Evolutionary conservation across 2,329 filamentous ascomycete genomes (phyloP), one percentile per base, ranked within the genome.

Genomic region (Ophiosphaerella narmari): DNA sequence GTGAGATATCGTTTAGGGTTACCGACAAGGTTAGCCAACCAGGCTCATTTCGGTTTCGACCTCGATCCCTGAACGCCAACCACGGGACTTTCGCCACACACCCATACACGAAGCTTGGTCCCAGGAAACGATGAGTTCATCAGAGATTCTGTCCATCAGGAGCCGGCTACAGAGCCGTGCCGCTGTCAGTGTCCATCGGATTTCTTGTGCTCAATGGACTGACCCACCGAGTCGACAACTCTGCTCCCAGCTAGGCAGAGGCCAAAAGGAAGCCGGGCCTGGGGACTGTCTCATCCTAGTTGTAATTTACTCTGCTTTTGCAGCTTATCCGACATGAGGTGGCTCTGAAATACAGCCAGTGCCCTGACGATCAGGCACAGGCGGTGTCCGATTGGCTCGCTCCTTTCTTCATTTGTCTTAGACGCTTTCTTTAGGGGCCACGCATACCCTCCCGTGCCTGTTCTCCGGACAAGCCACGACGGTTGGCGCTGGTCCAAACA

Each of bases 331-430:
- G 57, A 63, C 52, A 55, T 58, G 54, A 57, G 46, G 26, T 53
- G 52, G 42, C 26, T 40, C 55, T 59, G 61, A 57, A 60, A 63
- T 66, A 65, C 63, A 54, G 44, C 59, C 56, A 63, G 39, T 43
- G 57, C 43, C 49, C 59, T 59, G 67, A 46, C 61, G 67, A 72
- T 72, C 68, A 71, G 63, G 65, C 54, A 71, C 63, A 53, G 47
- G 43, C 35, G 39, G 44, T 43, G 57, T 59, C 61, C 60, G 59
- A 71, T 71, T 71, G 66, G 67, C 46, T 44, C 23, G 46, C 45
- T 43, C 54, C 57, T 63, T 61, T 48, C 60, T 57, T 46, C 54
- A 54, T 57, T 39, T 51, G 50, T 55, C 39, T 43, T 53, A 46
- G 46, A 45, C 49, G 42, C 61, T 48, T 50, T 64, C 50, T n/a